Base-by-base conservation (phyloP, 2,329 filamentous ascomycete genomes). In the Ophiocordyceps polyrhachis-furcata region DNA sequence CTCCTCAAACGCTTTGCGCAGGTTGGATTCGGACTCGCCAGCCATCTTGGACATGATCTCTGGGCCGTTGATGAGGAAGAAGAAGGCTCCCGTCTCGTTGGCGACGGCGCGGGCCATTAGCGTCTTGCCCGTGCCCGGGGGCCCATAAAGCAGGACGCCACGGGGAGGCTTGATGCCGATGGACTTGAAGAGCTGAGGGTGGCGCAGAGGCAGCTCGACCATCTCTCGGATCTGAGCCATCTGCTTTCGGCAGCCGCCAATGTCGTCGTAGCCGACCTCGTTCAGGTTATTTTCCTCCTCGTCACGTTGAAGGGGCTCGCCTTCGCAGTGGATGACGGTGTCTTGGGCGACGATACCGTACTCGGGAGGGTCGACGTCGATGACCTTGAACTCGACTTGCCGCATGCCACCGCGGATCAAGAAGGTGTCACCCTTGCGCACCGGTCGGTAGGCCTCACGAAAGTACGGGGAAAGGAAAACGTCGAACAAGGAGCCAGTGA, bases 41-140 rank as follows among this genome's bases (percentile, higher is more conserved):
- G 91, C 91, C 91, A 96, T 96, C 78, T 96, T 96, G 48, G 89
- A 95, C 91, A 98, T 96, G 70, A 98, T 96, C 65, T 96, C 91
- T 44, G 91, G 91, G 52, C 91, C 89, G 67, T 96, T 96, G 76
- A 98, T 96, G 51, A 96, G 69, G 79, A 98, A 96, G 72, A 98
- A 98, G 73, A 96, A 96, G 43, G 89, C 89, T 57, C 91, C 91
- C 31, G 91, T 96, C 73, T 96, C 91, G 68, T 96, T 96, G 66
- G 91, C 91, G 46, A 98, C 91, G 51, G 91, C 91, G 66, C 91
- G 85, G 59, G 91, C 91, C 91, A 96, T 96, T 55, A 98, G 71
- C 35, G 91, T 98, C 76, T 98, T 98, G 81, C 91, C 91, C 51
- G 91, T 96, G 83, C 91, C 91, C 12, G 91, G 91, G 58, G 91